Percentiles rank a stretch among this genome's conserved stretches.
These are phyloP conservation scores for Halophytophthora batemanensis DNA, from an alignment of 352 stramenopile species.

Conservation along the genomic window DNA sequence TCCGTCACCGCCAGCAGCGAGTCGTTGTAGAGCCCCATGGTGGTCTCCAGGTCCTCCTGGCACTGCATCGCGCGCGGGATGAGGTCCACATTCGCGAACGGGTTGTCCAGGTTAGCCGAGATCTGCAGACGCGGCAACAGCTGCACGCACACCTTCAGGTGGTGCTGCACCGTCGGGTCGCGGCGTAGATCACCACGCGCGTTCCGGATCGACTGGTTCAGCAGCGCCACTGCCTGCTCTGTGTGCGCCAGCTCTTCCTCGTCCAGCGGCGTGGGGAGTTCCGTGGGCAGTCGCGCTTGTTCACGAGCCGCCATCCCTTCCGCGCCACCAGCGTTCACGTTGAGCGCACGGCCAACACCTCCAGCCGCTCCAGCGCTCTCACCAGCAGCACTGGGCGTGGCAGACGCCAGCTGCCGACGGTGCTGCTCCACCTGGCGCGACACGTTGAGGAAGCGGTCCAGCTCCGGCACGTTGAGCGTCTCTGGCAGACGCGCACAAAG, in stretches of 20 bases:
- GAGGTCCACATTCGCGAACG: slow-evolving; percentile 84
- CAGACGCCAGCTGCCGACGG: slow-evolving; percentile 59
- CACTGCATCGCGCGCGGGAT: slow-evolving; percentile 88
- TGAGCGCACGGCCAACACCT: slow-evolving; percentile 40
- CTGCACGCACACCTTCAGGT: slow-evolving; percentile 86
- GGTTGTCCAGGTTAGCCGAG: slow-evolving; percentile 87
- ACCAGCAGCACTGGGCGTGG: slow-evolving; percentile 18
- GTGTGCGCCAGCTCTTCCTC: slow-evolving; percentile 85
- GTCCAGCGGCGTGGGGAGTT: slow-evolving; percentile 80
- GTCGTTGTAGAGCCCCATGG: slow-evolving; percentile 88
- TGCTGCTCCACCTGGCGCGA: slow-evolving; percentile 85
- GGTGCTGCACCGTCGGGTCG: slow-evolving; percentile 78
- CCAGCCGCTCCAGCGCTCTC: slow-evolving; percentile 19
- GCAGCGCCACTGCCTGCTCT: slow-evolving; percentile 72
- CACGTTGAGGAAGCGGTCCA: slow-evolving; percentile 85
- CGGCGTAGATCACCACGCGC: slow-evolving; percentile 76
- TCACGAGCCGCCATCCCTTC: slow-evolving; percentile 80
- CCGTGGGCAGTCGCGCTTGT: slow-evolving; percentile 71
- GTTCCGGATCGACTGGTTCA: slow-evolving; percentile 80
- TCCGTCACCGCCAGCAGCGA: slow-evolving; percentile 84
- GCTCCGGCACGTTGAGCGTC: slow-evolving; percentile 78
- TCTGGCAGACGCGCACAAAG: slow-evolving; percentile 77
- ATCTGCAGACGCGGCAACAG: slow-evolving; percentile 82
- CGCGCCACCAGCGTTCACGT: slow-evolving; percentile 63
- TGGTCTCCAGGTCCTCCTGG: slow-evolving; percentile 83